Conservation (phyloP, 495 filamentous ascomycete species). For the Aspergillus ostianus region DNA sequence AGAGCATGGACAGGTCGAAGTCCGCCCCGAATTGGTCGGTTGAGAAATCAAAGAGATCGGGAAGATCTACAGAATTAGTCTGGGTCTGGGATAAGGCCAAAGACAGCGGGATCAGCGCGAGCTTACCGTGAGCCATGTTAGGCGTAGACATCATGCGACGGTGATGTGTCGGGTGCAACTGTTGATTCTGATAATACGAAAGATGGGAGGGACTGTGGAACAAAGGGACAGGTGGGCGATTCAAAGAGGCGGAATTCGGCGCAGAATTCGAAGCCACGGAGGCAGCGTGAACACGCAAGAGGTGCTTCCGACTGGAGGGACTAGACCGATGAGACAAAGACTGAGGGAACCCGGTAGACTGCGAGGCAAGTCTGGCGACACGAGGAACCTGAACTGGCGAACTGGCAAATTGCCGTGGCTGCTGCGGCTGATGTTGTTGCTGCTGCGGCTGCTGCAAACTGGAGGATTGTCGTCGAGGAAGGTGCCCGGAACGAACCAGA, state of each 20-base stretch:
- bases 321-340: constrained; percentile 46
- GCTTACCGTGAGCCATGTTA: constrained; percentile 35
- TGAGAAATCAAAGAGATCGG: constrained; percentile 36
- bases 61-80: constrained; percentile 11
- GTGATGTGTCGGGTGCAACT: constrained; percentile 19
- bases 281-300: constrained; percentile 30
- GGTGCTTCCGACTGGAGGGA: constrained; percentile 38
- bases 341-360: constrained; percentile 35
- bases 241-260: constrained; percentile 23
- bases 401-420: constrained; percentile 39
- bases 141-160: constrained; percentile 44
- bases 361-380: constrained; percentile 37
- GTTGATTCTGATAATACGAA: constrained; percentile 23
- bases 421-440: constrained; percentile 16
- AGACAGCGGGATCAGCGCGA: constrained; percentile 4
- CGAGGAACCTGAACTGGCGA: constrained; percentile 37
- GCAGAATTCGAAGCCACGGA: constrained; percentile 37
- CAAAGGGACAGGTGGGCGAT: constrained; percentile 52
- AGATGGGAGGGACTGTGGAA: constrained; percentile 4
- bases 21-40: constrained; percentile 26
- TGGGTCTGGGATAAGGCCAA: not conserved
- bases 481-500: constrained; percentile 32
- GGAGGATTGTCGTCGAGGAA: constrained; percentile 34
- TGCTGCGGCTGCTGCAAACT: constrained; percentile 28
- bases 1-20: constrained; percentile 29